Base-by-base conservation (phyloP, 495 filamentous ascomycete genomes). In the Trichodelitschia bisporula region DNA sequence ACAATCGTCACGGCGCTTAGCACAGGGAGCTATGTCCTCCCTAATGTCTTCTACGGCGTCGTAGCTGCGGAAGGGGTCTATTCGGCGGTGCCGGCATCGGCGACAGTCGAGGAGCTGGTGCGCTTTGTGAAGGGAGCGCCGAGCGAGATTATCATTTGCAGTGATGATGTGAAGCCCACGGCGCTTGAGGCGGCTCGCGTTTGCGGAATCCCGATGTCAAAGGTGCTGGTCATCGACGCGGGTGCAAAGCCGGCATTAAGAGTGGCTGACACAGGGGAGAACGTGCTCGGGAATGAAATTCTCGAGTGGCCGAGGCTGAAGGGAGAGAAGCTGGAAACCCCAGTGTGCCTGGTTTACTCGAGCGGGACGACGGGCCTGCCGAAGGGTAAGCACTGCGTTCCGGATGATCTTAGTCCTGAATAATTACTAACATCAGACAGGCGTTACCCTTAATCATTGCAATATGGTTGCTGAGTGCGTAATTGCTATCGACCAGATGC, bases 21-120 rank as follows among this genome's bases (percentile, higher is more conserved):
- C n/a, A n/a, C n/a, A n/a, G n/a, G n/a, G n/a, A n/a, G n/a, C n/a
- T 53, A 45, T 15, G 45, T 57, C 4, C 44, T 62, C 4, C 56
- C 58, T 0, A 40, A 51, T 18, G 29, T 59, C 16, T 59, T 59
- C 38, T 62, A 55, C 34, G 50, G 50, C 4, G 47, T 53, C 20
- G 43, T 63, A 24, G 59, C 51, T 9, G 56, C 57, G 15, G 57
- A 51, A 11, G 61, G 56, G 15, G 51, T 64, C 28, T 63, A 51
- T 34, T 56, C 54, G 2, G 49, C 58, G n/a, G 54, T 51, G 2
- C 53, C 40, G 27, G 39, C 55, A 0, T 38, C 47, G 2, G 52
- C 49, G 19, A 61, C 54, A 1, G 31, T 48, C 4, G 33, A 39
- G 14, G 58, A 62, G 31, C 31, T 59, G 15, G 44, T 48, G 9